Evolutionary conservation across 2,329 filamentous ascomycete species (phyloP).

Genomic region (Cercospora beticola): DNA sequence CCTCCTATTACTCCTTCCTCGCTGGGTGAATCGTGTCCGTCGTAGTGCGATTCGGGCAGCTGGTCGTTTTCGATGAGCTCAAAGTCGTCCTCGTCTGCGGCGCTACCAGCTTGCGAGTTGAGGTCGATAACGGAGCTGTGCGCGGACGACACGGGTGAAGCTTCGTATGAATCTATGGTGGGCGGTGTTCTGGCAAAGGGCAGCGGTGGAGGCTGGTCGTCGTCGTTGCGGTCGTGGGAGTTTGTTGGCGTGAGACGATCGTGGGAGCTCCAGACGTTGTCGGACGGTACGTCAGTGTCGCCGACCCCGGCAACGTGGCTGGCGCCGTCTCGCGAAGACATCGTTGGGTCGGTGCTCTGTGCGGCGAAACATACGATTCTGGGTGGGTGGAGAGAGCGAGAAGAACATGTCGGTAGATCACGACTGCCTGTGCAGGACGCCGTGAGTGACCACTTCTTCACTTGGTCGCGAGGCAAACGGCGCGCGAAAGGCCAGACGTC

Average conservation of each 20-base stretch:
- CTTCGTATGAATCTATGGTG: constrained; percentile 2
- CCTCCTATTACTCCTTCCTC: constrained; percentile 14
- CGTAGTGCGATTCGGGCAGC: constrained; percentile 17
- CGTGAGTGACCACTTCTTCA: not conserved
- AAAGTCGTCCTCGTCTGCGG: constrained; percentile 17
- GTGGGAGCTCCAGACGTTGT: constrained; percentile 6
- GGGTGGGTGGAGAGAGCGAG: not conserved
- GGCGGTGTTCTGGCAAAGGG: not conserved
- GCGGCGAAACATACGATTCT: not conserved
- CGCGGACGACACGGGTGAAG: constrained; percentile 10
- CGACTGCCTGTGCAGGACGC: not conserved
- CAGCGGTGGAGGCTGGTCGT: not conserved
- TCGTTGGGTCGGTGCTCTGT: not conserved
- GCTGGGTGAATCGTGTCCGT: constrained; percentile 18
- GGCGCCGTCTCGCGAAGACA: constrained; percentile 1
- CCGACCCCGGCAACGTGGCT: constrained; percentile 6
- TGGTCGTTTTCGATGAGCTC: constrained; percentile 23
- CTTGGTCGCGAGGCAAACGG: not conserved
- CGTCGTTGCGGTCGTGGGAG: not conserved
- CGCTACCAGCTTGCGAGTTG: not conserved
- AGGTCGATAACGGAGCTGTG: constrained; percentile 21
- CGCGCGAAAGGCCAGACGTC: not conserved
- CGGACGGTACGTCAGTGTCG: constrained; percentile 1
- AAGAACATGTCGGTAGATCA: not conserved
- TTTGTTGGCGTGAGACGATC: constrained; percentile 2